These are phyloP conservation scores for Myochromella boudieri DNA, from an alignment of 768 basidiomycete species.

Conservation along the genomic window DNA sequence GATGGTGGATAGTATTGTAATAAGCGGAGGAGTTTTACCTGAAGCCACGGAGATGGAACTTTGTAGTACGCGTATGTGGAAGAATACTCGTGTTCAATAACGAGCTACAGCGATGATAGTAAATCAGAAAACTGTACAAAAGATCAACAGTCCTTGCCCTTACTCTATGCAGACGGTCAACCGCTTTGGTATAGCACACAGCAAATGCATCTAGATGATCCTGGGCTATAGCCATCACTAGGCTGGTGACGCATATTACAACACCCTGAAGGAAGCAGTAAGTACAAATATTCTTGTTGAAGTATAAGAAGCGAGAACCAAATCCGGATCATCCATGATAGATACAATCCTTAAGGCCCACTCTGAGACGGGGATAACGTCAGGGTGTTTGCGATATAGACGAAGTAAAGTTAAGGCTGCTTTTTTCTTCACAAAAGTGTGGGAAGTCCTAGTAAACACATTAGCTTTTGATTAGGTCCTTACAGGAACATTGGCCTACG, in stretches of 20 bases:
- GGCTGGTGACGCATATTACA: conserved; percentile 88
- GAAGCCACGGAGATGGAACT: conserved; percentile 96
- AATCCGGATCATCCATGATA: conserved; percentile 91
- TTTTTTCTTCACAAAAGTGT: conserved; percentile 97
- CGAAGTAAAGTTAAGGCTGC: conserved; percentile 92
- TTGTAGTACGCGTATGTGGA: conserved; percentile 96
- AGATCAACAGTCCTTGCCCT: not conserved
- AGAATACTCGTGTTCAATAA: conserved; percentile 88
- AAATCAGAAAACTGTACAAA: not conserved
- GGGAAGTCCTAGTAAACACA: conserved; percentile 69
- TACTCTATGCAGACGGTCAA: conserved; percentile 76
- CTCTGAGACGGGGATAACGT: conserved; percentile 89
- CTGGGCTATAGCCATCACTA: conserved; percentile 93
- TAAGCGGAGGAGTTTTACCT: conserved; percentile 90
- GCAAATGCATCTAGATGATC: conserved; percentile 89
- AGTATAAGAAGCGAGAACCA: conserved; percentile 49
- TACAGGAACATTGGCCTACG: conserved; percentile 51
- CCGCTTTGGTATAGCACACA: conserved; percentile 93
- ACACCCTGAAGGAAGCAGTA: conserved; percentile 66
- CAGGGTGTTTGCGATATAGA: conserved; percentile 93
- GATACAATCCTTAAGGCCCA: conserved; percentile 96
- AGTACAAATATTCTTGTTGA: conserved; percentile 7
- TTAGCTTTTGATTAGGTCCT: conserved; percentile 7
- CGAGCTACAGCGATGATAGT: conserved; percentile 52
- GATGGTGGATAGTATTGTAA: conserved; percentile 96